These are phyloP conservation scores for Penicilliopsis zonata DNA, from an alignment of 495 filamentous ascomycete species.

Conservation along the genomic window DNA sequence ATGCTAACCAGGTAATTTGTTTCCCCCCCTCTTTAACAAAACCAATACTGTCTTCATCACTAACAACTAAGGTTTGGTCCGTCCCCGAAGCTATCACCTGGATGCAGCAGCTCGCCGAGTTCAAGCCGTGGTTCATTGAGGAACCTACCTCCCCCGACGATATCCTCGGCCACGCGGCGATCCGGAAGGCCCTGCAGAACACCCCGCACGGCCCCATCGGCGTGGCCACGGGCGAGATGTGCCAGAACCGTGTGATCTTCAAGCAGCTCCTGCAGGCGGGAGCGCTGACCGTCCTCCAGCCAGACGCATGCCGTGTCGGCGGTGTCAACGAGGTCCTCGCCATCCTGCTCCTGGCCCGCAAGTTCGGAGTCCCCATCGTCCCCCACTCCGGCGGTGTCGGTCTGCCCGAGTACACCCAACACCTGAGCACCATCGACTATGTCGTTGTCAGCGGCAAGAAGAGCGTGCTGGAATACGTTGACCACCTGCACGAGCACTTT, in stretches of 20 bases:
- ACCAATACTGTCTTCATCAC: background rate
- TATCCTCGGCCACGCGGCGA: constrained; percentile 75
- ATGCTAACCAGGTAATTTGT: constrained; percentile 68
- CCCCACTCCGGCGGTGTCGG: constrained; percentile 86
- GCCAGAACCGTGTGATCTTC: constrained; percentile 88
- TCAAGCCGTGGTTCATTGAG: constrained; percentile 94
- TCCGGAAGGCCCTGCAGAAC: constrained; percentile 60
- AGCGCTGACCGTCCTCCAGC: constrained; percentile 80
- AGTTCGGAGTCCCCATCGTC: constrained; percentile 72
- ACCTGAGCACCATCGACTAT: constrained; percentile 89
- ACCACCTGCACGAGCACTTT: constrained; percentile 91
- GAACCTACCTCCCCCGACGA: constrained; percentile 94
- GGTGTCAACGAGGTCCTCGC: constrained; percentile 89
- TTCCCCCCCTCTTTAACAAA: background rate
- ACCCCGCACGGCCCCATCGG: constrained; percentile 57
- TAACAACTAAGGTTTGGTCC: constrained; percentile 53
- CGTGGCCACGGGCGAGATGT: constrained; percentile 93
- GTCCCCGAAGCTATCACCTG: constrained; percentile 84
- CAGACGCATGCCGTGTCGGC: constrained; percentile 84
- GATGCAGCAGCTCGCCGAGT: constrained; percentile 73
- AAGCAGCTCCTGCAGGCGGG: constrained; percentile 75
- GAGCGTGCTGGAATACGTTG: constrained; percentile 81
- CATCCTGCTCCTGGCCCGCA: constrained; percentile 82
- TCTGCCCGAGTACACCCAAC: constrained; percentile 88
- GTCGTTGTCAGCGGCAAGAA: constrained; percentile 74